Base-by-base conservation (phyloP, 345 rosid species). In the Rhodomyrtus tomentosa region DNA sequence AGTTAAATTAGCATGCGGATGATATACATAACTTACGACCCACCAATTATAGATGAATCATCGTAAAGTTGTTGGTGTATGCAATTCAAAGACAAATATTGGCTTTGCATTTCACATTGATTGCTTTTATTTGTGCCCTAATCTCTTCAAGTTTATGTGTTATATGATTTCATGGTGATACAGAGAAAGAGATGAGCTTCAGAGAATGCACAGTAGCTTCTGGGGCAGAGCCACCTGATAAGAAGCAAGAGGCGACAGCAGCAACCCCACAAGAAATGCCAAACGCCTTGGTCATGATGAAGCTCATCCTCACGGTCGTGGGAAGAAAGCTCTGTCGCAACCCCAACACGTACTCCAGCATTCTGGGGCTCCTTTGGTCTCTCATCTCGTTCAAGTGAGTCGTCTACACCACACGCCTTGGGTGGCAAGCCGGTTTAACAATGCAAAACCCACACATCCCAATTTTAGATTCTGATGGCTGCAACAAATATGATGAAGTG, bases 311-410 rank as follows among this genome's bases (percentile, higher is more conserved):
- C 1, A 84, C 82, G 40, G 88, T 92, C 13, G 93, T 91, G 40
- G 91, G 92, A 79, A 85, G 93, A 74, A 92, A 92, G 87, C 93
- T 92, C 68, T 90, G 88, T 86, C 92, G 92, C 51, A 92, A 92
- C 81, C 94, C 94, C 24, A 92, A 91, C 80, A 91, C 93, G 15
- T 92, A 91, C 53, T 91, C 94, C 52, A 92, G 94, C 83, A 82
- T 91, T 11, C 12, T 92, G 32, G 93, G 93, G 40, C 92, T 92
- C 55, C 87, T 90, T 5, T 92, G 94, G 94, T 91, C 94, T 81
- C 88, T 92, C 36, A 84, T 91, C 85, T 91, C 94, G 32, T 92
- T 91, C 85, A 90, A 87, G 94, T 92, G 82, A 88, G 86, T 82
- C 58, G 10, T 50, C n/a, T 36, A 36, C 56, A 8, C 24, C 10